These are phyloP conservation scores for Blakeslea trispora DNA, from an alignment of 371 early-diverging fungal species.

Conservation along the genomic window DNA sequence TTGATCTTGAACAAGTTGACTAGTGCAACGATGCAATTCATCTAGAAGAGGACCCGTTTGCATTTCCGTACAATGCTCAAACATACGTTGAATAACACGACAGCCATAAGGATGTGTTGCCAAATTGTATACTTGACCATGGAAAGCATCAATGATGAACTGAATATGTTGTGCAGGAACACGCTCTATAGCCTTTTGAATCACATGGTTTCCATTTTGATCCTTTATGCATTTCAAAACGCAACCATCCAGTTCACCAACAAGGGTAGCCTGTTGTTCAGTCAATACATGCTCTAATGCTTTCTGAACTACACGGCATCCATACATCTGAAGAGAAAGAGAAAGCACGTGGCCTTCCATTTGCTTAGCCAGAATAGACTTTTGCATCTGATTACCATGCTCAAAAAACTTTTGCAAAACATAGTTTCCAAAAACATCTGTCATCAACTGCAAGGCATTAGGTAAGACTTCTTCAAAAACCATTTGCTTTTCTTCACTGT, in stretches of 20 bases:
- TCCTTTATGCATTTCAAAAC: slow-evolving; percentile 98
- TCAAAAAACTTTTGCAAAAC: slow-evolving; percentile 99
- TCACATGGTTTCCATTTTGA: slow-evolving; percentile 99
- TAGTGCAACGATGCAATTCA: slow-evolving; percentile 89
- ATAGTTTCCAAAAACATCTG: slow-evolving; percentile 99
- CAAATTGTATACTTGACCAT: slow-evolving; percentile 92
- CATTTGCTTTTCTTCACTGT: slow-evolving; percentile 89
- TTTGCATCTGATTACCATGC: slow-evolving; percentile 88
- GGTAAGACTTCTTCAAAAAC: slow-evolving; percentile 97
- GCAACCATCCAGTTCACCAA: slow-evolving; percentile 91
- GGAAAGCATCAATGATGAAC: slow-evolving; percentile 97
- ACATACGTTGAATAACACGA: slow-evolving; percentile 99
- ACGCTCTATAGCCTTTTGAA: slow-evolving; percentile 99
- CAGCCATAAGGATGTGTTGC: slow-evolving; percentile 99
- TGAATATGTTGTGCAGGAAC: slow-evolving; percentile 89
- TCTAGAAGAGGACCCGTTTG: slow-evolving; percentile 78
- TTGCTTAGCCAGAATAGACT: slow-evolving; percentile 80
- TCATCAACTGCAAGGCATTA: slow-evolving; percentile 92
- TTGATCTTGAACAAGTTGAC: slow-evolving; percentile 96
- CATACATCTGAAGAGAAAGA: slow-evolving; percentile 98
- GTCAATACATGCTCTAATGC: slow-evolving; percentile 91
- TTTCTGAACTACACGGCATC: slow-evolving; percentile 99
- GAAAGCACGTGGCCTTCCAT: slow-evolving; percentile 96
- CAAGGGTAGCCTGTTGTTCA: slow-evolving; percentile 88
- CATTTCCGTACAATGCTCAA: slow-evolving; percentile 93